Base-by-base conservation (phyloP, 352 stramenopile genomes). In the Globisporangium orthogonon region DNA sequence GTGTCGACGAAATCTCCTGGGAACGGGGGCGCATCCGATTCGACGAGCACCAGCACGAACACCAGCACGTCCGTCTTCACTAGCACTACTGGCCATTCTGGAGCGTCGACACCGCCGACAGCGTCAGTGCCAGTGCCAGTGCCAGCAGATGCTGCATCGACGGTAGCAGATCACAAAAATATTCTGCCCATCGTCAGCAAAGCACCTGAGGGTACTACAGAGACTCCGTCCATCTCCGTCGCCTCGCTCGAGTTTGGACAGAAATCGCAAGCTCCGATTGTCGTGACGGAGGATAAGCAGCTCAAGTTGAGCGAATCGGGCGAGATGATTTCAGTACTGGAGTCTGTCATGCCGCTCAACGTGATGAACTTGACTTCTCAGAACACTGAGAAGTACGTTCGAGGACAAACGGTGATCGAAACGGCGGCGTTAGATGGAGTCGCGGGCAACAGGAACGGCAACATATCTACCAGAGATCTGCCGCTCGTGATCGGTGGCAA, bases 341-440 rank as follows among this genome's bases (percentile, higher is more conserved):
- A 52, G 14, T n/a, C 33, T 4, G 56, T 15, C 7, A 65, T 52
- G 17, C 31, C 54, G 1, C 52, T 63, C 5, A 13, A 52, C 30
- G 3, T 50, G 0, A 29, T 73, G 31, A 57, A 63, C 13, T 30
- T 67, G 28, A 40, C 11, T n/a, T 31, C 47, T 18, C 7, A 14
- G 4, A 40, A 39, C 2, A 58, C 52, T 1, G 31, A 64, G 29
- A 47, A 65, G 17, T 78, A 75, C 50, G 53, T 75, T 15, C 67
- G 67, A 28, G 64, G 70, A 4, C 61, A 75, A 40, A 59, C 58
- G 10, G 51, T 43, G 29, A 54, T 70, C 30, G 28, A 46, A 14
- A 23, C 30, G 40, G 13, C 46, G 15, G 17, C 28, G 29, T 57
- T 17, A 2, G 48, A 41, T 15, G 4, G 15, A 4, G 48, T 15